Evolutionary conservation across 441 rosid species (phyloP).

Genomic region (Sinapis alba): DNA sequence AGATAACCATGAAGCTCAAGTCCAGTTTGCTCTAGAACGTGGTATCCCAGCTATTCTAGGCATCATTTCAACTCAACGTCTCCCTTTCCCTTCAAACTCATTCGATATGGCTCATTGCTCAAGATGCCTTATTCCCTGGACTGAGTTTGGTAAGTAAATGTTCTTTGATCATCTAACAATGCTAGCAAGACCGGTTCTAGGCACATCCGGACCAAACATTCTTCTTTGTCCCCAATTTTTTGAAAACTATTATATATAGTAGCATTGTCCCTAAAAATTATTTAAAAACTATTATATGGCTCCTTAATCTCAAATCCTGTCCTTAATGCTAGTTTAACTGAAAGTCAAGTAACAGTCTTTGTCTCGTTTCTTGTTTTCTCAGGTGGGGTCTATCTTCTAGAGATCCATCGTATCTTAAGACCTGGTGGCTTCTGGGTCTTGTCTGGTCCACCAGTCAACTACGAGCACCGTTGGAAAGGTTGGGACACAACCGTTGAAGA

Average conservation of each 20-base stretch:
- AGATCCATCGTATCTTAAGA: not conserved
- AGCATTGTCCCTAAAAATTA: too few relatives aligned
- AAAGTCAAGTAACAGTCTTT: not conserved
- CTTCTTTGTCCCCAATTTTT: too few relatives aligned
- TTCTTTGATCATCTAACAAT: too few relatives aligned
- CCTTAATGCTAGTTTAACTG: not conserved
- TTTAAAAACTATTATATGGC: too few relatives aligned
- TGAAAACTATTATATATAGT: too few relatives aligned
- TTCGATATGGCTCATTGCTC: slow-evolving; percentile 2
- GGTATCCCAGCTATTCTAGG: not conserved
- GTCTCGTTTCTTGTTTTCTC: not conserved
- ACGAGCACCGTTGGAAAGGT: not conserved
- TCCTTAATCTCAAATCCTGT: too few relatives aligned
- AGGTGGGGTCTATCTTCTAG: not conserved
- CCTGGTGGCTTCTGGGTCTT: not conserved
- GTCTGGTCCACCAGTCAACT: not conserved
- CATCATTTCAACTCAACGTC: not conserved
- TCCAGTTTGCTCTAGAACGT: slow-evolving; percentile 1
- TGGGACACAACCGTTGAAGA: not conserved
- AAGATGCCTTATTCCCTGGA: not conserved
- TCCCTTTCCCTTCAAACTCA: not conserved
- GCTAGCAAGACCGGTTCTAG: too few relatives aligned
- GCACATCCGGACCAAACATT: too few relatives aligned
- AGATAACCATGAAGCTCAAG: not conserved
- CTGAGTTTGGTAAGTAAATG: not conserved